phyloP scores from a whole-genome alignment of 2,329 filamentous ascomycete species.

The Geosmithia morbida region DNA sequence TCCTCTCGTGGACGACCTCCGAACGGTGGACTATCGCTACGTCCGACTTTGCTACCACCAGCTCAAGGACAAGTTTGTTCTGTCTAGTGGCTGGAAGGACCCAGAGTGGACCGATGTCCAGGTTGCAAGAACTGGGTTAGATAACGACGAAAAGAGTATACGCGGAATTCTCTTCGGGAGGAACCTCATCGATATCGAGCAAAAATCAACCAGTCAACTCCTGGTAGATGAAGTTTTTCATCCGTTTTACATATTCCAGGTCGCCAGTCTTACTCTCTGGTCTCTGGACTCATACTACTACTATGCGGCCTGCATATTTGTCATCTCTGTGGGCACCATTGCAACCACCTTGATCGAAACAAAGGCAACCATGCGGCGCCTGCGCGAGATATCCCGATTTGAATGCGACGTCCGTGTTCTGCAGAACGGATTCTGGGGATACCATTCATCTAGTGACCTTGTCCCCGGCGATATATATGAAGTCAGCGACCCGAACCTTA shows the following conservation, averaged over 20 bases:
- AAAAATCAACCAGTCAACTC: slow-evolving; percentile 72
- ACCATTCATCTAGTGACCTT: slow-evolving; percentile 72
- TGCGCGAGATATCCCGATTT: slow-evolving; percentile 85
- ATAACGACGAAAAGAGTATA: slow-evolving; percentile 73
- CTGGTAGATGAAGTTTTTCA: slow-evolving; percentile 91
- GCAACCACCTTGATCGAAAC: slow-evolving; percentile 82
- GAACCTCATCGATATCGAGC: slow-evolving; percentile 85
- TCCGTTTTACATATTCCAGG: slow-evolving; percentile 96
- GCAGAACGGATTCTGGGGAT: slow-evolving; percentile 76
- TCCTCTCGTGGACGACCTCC: slow-evolving; percentile 60
- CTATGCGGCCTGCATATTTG: slow-evolving; percentile 86
- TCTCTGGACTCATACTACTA: slow-evolving; percentile 96
- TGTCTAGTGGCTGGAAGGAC: slow-evolving; percentile 88
- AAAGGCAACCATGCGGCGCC: slow-evolving; percentile 60
- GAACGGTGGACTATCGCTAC: slow-evolving; percentile 82
- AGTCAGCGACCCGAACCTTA: slow-evolving; percentile 80
- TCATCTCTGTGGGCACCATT: slow-evolving; percentile 90
- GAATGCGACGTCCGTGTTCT: slow-evolving; percentile 92
- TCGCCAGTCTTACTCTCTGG: slow-evolving; percentile 88
- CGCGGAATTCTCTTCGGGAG: slow-evolving; percentile 77
- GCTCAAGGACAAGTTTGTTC: slow-evolving; percentile 71
- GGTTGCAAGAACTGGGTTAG: slow-evolving; percentile 62
- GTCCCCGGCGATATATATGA: slow-evolving; percentile 96
- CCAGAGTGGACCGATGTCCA: slow-evolving; percentile 72
- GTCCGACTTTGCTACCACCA: slow-evolving; percentile 89